Evolutionary conservation across 441 rosid genomes (phyloP).

Genomic region (Viola pubescens): DNA sequence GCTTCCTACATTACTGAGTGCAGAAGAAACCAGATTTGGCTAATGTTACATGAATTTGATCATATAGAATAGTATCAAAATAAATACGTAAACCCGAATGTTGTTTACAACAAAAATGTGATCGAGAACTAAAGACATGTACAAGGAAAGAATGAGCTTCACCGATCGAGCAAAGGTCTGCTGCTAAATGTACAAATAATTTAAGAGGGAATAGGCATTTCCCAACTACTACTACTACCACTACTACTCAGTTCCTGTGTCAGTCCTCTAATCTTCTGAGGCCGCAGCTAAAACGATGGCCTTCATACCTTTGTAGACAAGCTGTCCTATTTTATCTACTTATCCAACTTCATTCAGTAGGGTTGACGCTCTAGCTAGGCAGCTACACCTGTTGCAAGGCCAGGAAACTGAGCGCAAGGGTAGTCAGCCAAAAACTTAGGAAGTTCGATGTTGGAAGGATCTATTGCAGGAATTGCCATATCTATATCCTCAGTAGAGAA

Average conservation of each 20-base stretch:
- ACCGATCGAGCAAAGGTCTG: constrained; percentile 2
- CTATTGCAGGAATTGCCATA: constrained; percentile 76
- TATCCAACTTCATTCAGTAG: not conserved
- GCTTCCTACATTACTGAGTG: too few relatives aligned
- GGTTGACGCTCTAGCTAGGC: not conserved
- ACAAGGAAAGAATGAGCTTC: constrained; percentile 29
- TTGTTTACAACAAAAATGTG: constrained; percentile 8
- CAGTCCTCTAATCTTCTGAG: too few relatives aligned
- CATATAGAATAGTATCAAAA: too few relatives aligned
- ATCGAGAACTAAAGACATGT: constrained; percentile 7
- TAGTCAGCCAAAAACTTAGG: constrained; percentile 54
- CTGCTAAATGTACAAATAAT: constrained; percentile 15
- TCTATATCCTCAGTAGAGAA: constrained; percentile 95
- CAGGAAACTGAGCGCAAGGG: constrained; percentile 63
- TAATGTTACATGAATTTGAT: too few relatives aligned
- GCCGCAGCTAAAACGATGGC: not conserved
- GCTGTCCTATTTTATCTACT: not conserved
- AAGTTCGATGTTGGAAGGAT: constrained; percentile 54
- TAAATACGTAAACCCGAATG: too few relatives aligned
- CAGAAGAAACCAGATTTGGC: too few relatives aligned
- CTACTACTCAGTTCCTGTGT: too few relatives aligned
- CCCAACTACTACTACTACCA: not conserved
- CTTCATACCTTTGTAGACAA: not conserved
- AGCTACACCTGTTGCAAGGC: constrained; percentile 22
- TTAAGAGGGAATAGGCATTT: constrained; percentile 1